Conservation (phyloP, 495 filamentous ascomycete genomes). For the Daldinia grandis region DNA sequence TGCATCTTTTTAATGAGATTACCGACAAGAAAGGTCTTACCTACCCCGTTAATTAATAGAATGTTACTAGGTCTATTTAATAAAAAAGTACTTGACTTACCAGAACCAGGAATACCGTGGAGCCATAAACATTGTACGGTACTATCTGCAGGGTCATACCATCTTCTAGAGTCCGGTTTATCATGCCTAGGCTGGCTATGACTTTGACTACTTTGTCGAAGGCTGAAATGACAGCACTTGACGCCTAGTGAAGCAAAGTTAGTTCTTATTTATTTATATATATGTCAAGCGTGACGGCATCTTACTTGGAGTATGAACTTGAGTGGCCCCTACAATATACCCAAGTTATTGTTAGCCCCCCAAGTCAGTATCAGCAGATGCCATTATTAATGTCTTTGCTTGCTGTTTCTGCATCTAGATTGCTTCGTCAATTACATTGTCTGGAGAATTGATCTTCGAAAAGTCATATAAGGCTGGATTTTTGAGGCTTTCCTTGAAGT, state of each 20-base stretch:
- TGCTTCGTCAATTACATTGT: constrained; percentile 24
- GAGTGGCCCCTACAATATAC: constrained; percentile 14
- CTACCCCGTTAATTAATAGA: background rate
- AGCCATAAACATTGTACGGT: constrained; percentile 20
- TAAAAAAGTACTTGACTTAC: constrained; percentile 9
- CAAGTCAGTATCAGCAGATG: background rate
- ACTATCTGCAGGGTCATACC: constrained; percentile 11
- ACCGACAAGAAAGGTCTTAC: constrained; percentile 22
- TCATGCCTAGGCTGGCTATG: constrained; percentile 20
- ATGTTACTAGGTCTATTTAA: background rate
- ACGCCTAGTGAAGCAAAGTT: constrained; percentile 5
- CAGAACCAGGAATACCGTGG: constrained; percentile 28
- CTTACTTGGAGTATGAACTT: constrained; percentile 31
- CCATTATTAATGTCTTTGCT: constrained; percentile 13
- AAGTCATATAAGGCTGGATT: constrained; percentile 31
- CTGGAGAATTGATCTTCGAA: constrained; percentile 13
- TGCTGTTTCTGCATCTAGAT: constrained; percentile 23
- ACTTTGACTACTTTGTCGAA: constrained; percentile 32
- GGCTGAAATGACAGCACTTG: constrained; percentile 12
- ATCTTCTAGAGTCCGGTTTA: constrained; percentile 16
- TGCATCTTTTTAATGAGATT: constrained; percentile 20
- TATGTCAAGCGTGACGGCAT: background rate
- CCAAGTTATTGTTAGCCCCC: background rate
- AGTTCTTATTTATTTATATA: background rate
- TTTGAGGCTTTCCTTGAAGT: constrained; percentile 27